These are phyloP conservation scores for Petunia hybrid DNA, from an alignment of 305 asterid species.

Conservation along the genomic window DNA sequence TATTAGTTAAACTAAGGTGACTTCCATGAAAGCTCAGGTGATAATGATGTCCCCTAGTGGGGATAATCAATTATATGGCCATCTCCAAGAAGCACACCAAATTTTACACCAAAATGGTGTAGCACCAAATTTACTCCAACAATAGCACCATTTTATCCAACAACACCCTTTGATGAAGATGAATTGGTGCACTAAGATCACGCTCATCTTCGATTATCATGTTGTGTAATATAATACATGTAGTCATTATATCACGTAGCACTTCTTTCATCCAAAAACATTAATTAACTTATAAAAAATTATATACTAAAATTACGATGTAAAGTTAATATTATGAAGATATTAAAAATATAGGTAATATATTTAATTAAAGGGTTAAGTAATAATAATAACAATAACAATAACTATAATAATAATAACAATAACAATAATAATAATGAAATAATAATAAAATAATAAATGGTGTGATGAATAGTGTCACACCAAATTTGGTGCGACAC, in stretches of 20 bases:
- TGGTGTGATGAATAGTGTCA: not conserved
- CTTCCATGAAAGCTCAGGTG: conserved; percentile 22
- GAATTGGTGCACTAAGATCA: not conserved
- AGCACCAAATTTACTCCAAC: too few relatives aligned
- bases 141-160: not conserved
- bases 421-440: not conserved
- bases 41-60: conserved; percentile 14
- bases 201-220: too few relatives aligned
- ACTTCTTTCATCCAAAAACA: too few relatives aligned
- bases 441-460: not conserved
- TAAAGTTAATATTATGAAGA: too few relatives aligned
- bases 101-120: too few relatives aligned
- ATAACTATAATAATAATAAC: not conserved
- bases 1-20: conserved; percentile 1
- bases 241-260: too few relatives aligned
- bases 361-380: too few relatives aligned
- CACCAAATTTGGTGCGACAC: not conserved
- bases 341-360: too few relatives aligned
- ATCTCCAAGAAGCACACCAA: too few relatives aligned
- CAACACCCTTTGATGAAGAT: not conserved
- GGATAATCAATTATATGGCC: not conserved
- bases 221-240: too few relatives aligned
- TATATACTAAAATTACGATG: too few relatives aligned
- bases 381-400: not conserved
- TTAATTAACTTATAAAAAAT: too few relatives aligned